These are phyloP conservation scores for Malus sieversii DNA, from an alignment of 306 rosid species.

Conservation along the genomic window DNA sequence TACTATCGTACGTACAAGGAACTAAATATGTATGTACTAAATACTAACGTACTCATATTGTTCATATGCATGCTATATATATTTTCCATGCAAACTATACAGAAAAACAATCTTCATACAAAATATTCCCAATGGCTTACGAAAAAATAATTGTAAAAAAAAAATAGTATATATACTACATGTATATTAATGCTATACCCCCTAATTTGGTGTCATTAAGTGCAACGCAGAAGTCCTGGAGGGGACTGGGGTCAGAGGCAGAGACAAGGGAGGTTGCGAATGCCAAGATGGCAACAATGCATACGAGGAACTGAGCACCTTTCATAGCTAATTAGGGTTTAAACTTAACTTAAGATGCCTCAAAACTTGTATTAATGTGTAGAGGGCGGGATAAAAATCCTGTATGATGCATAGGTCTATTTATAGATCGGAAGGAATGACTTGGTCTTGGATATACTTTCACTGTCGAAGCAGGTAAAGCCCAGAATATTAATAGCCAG, in stretches of 20 bases:
- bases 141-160: background rate
- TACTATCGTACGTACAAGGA: no score
- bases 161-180: background rate
- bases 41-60: no score
- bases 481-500: background rate
- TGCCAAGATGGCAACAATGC: background rate
- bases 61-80: no score
- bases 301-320: background rate
- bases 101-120: no score
- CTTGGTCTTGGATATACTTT: background rate
- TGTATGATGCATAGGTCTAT: background rate
- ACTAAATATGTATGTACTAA: no score
- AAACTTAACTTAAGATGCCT: background rate
- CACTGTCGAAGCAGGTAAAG: background rate
- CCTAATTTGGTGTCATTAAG: background rate
- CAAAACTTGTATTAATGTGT: background rate
- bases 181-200: background rate
- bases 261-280: background rate
- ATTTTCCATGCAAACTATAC: no score
- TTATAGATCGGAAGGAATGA: background rate
- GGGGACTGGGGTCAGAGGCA: background rate
- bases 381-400: background rate
- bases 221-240: slow-evolving; percentile 8
- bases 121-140: background rate
- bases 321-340: background rate